phyloP scores from a whole-genome alignment of 2,329 filamentous ascomycete species.

The Fusarium armeniacum region DNA sequence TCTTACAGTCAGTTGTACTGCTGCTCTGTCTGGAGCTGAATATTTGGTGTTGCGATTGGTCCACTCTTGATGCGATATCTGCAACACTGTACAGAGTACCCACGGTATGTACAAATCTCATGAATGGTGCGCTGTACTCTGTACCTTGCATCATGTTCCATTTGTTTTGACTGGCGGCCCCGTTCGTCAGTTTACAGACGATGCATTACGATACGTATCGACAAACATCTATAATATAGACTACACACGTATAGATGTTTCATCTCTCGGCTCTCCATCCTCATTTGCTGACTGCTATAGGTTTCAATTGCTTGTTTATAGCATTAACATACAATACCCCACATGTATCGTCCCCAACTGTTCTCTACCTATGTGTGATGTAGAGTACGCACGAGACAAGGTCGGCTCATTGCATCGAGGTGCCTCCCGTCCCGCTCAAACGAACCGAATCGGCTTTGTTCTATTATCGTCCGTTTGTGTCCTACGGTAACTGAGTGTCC shows the following conservation, averaged over 20 bases:
- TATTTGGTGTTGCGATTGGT: conserved; percentile 32
- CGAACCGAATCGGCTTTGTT: conserved; percentile 8
- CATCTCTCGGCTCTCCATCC: conserved; percentile 4
- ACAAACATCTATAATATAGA: conserved; percentile 15
- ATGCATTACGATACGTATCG: conserved; percentile 1
- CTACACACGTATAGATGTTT: conserved; percentile 4
- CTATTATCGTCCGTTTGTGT: conserved; percentile 26
- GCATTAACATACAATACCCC: background rate
- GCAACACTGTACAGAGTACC: conserved; percentile 9
- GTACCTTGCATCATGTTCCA: conserved; percentile 18
- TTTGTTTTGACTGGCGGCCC: conserved; percentile 9
- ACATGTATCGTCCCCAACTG: background rate
- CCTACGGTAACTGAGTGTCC: conserved; percentile 17
- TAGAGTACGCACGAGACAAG: conserved; percentile 26
- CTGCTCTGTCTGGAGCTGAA: background rate
- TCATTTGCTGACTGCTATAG: background rate
- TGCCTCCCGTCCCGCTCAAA: conserved; percentile 22
- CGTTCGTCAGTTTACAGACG: background rate
- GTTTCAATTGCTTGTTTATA: conserved; percentile 5
- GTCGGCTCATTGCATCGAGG: conserved; percentile 36
- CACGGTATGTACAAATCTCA: background rate
- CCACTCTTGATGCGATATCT: background rate
- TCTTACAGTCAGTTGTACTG: background rate
- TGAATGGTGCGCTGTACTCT: background rate
- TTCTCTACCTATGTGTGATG: background rate